A percentile compares a stretch with the other conserved stretches of the same genome.
These are phyloP conservation scores for Hypoxylon rickii DNA, from an alignment of 495 filamentous ascomycete genomes.

Conservation along the genomic window DNA sequence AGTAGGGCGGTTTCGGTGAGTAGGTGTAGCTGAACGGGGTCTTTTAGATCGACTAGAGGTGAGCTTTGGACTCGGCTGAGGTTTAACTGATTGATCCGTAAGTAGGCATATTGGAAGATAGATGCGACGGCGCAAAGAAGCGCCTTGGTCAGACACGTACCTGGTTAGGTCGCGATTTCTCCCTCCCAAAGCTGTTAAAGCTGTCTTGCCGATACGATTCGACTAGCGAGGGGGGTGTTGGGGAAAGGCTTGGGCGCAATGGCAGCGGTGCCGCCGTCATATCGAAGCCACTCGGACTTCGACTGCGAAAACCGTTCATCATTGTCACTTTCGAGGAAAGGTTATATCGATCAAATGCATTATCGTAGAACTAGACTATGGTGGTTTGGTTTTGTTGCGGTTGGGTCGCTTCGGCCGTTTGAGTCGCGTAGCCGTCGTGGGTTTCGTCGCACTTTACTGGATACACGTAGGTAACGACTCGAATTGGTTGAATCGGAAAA, in stretches of 20 bases:
- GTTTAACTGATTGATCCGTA: slow-evolving; percentile 44
- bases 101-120: slow-evolving; percentile 17
- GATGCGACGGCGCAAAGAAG: neutral
- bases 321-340: slow-evolving; percentile 28
- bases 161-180: slow-evolving; percentile 51
- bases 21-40: slow-evolving; percentile 73
- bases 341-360: slow-evolving; percentile 15
- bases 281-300: slow-evolving; percentile 32
- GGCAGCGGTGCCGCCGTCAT: slow-evolving; percentile 21
- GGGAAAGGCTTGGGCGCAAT: slow-evolving; percentile 27
- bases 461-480: slow-evolving; percentile 3
- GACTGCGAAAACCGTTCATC: slow-evolving; percentile 36
- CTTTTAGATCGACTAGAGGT: slow-evolving; percentile 53
- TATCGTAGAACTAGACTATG: slow-evolving; percentile 15
- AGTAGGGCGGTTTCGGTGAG: slow-evolving; percentile 90
- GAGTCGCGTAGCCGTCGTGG: slow-evolving; percentile 12
- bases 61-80: slow-evolving; percentile 46
- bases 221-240: slow-evolving; percentile 44
- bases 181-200: slow-evolving; percentile 47
- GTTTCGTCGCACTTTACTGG: slow-evolving; percentile 15
- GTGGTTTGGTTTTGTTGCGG: neutral
- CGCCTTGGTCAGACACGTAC: slow-evolving; percentile 40
- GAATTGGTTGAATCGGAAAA: neutral
- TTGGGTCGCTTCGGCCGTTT: slow-evolving; percentile 1
- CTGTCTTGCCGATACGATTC: slow-evolving; percentile 56